phyloP scores from a whole-genome alignment of 257 asterid species.

The Echites panduratus region DNA sequence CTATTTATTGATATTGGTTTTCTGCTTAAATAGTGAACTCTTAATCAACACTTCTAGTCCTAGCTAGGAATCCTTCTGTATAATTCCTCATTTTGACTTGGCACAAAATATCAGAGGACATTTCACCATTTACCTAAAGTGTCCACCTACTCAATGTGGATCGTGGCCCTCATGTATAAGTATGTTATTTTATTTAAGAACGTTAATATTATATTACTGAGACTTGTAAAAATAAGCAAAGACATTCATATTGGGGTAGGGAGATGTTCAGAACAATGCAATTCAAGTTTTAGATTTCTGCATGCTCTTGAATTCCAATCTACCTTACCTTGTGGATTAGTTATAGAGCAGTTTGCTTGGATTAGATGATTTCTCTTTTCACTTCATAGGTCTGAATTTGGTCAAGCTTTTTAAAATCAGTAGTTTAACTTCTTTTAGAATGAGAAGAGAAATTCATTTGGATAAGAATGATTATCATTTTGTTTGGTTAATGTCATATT shows the following conservation, averaged over 20 bases:
- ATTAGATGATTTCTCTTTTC: neutral
- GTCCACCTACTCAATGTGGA: neutral
- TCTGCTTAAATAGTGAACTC: neutral
- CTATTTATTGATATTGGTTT: neutral
- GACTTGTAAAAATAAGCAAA: neutral
- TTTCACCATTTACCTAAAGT: neutral
- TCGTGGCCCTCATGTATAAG: neutral
- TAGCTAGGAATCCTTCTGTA: neutral
- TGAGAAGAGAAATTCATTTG: no score
- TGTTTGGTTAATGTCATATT: no score
- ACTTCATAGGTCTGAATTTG: neutral
- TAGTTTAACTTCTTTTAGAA: no score
- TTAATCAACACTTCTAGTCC: neutral
- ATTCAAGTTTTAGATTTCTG: neutral
- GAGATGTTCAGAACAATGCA: no score
- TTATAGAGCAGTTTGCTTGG: neutral
- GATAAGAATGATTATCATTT: no score
- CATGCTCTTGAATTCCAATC: neutral
- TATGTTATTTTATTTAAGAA: neutral
- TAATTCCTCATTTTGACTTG: neutral
- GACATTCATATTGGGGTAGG: neutral
- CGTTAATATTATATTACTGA: no score
- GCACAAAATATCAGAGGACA: neutral
- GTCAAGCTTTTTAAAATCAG: no score
- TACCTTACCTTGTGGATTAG: neutral